Conservation (phyloP, 2,329 filamentous ascomycete species). For the Xylariaceae sp. region DNA sequence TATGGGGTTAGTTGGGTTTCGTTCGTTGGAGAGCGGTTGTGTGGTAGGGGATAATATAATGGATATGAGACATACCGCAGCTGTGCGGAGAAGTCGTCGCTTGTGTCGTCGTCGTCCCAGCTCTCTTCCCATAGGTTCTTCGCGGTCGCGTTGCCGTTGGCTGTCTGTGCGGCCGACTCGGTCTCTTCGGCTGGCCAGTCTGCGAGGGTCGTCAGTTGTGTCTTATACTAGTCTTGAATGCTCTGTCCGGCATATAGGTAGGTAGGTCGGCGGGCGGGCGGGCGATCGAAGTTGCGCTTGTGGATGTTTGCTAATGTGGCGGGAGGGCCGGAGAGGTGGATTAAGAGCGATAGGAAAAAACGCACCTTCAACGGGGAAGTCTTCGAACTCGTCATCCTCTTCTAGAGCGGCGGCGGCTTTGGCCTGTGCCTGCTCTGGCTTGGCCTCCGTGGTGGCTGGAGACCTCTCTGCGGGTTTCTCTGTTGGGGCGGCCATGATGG, state of each 20-base stretch:
- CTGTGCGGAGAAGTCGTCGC: slow-evolving; percentile 91
- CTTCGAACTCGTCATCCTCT: slow-evolving; percentile 98
- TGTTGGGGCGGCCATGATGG: slow-evolving; percentile 25
- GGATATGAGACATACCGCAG: slow-evolving; percentile 62
- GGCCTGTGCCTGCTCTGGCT: slow-evolving; percentile 48
- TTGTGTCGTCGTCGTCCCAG: slow-evolving; percentile 98
- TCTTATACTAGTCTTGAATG: slow-evolving; percentile 5
- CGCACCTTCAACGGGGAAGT: slow-evolving; percentile 92
- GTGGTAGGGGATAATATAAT: background rate
- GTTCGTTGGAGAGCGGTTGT: background rate
- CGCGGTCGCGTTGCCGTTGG: slow-evolving; percentile 54
- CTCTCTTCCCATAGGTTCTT: slow-evolving; percentile 97
- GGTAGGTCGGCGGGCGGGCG: background rate
- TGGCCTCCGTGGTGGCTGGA: slow-evolving; percentile 37
- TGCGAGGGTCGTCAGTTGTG: slow-evolving; percentile 33
- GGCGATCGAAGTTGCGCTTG: background rate
- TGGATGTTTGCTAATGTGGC: background rate
- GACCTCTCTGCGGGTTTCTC: slow-evolving; percentile 34
- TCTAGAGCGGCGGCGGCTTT: slow-evolving; percentile 68
- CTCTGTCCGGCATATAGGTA: background rate
- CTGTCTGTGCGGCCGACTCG: slow-evolving; percentile 52
- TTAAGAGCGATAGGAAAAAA: background rate
- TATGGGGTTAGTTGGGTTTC: background rate
- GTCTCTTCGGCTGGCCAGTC: slow-evolving; percentile 93
- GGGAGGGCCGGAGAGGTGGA: background rate